Evolutionary conservation across 495 filamentous ascomycete species (phyloP).

Genomic region (Durotheca rogersii): DNA sequence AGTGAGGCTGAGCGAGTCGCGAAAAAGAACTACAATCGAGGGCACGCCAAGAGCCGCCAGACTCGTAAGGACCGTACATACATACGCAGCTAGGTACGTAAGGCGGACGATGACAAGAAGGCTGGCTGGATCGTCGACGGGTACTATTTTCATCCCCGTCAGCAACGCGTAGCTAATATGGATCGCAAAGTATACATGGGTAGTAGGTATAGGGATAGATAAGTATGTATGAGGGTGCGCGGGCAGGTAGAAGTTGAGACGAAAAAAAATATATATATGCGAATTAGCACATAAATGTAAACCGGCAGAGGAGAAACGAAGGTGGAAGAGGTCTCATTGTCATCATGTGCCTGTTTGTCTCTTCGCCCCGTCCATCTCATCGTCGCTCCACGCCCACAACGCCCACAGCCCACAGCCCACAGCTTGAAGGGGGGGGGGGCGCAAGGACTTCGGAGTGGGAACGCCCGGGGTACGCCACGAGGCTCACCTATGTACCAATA

Average conservation of each 20-base stretch:
- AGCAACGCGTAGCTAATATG: not conserved
- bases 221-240: too few species aligned
- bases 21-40: conserved; percentile 20
- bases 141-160: not conserved
- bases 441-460: too few species aligned
- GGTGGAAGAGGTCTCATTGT: conserved; percentile 12
- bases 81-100: too few species aligned
- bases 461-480: too few species aligned
- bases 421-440: not conserved
- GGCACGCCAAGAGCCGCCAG: conserved; percentile 8
- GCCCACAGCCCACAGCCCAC: not conserved
- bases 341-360: conserved; percentile 24
- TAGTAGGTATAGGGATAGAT: too few species aligned
- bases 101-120: too few species aligned
- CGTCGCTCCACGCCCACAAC: not conserved
- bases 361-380: not conserved
- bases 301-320: not conserved
- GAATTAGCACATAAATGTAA: too few species aligned
- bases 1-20: conserved; percentile 20
- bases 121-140: too few species aligned
- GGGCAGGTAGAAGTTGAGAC: not conserved
- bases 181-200: too few species aligned
- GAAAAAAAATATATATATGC: not conserved
- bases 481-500: too few species aligned
- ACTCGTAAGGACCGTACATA: too few species aligned